Percentiles rank a stretch among this genome's conserved stretches.
These are phyloP conservation scores for Beta corolliflora DNA, from an alignment of 179 eudicot species.

Conservation along the genomic window DNA sequence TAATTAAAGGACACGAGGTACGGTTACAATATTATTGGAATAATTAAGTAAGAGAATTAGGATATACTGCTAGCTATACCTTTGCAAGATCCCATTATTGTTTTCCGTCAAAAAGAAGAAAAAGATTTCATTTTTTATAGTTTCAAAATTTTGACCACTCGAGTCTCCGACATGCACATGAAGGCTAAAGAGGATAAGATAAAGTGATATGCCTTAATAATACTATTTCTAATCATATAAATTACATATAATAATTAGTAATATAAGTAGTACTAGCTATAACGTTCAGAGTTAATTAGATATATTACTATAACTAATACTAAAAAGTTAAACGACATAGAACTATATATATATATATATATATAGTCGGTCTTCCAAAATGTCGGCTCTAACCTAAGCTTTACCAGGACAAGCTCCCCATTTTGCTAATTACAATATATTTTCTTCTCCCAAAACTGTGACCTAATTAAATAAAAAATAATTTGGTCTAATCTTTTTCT, in stretches of 20 bases:
- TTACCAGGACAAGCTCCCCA: conserved; percentile 30
- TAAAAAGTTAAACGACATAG: neutral
- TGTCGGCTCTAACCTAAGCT: conserved; percentile 24
- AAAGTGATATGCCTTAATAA: no score
- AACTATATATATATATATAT: neutral
- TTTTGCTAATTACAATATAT: conserved; percentile 31
- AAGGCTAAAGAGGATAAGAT: neutral
- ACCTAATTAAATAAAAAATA: conserved; percentile 21
- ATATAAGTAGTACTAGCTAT: no score
- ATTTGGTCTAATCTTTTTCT: conserved; percentile 8
- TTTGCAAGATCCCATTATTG: no score
- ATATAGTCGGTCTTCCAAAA: conserved; percentile 26
- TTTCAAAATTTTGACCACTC: neutral
- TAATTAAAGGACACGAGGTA: no score
- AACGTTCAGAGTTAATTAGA: no score
- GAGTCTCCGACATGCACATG: neutral
- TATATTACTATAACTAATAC: neutral
- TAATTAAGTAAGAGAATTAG: no score
- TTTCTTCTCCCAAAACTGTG: conserved; percentile 25
- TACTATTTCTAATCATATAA: no score
- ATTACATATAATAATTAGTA: no score
- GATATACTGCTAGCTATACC: no score
- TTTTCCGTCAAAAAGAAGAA: no score
- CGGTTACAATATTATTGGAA: no score
- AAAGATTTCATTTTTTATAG: no score